Evolutionary conservation across 345 rosid species (phyloP).

Genomic region (Linum usitatissimum): DNA sequence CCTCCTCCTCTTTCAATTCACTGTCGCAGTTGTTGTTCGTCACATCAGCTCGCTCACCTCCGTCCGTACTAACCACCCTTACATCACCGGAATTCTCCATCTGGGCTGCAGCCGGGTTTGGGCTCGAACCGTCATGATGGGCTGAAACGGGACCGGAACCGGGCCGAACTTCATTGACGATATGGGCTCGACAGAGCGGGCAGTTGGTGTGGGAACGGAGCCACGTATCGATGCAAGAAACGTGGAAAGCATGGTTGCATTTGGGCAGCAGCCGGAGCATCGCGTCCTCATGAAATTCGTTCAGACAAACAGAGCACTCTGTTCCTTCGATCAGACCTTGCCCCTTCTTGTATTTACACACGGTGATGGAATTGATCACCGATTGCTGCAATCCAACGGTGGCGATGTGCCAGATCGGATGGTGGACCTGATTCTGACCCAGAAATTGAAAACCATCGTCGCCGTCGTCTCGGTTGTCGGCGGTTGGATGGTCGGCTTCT

Average conservation of each 20-base stretch:
- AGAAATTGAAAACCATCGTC: conserved; percentile 15
- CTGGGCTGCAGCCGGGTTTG: not conserved
- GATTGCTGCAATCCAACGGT: conserved; percentile 49
- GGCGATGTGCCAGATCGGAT: conserved; percentile 59
- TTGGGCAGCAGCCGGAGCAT: conserved; percentile 52
- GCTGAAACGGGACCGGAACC: not conserved
- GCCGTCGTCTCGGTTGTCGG: no score
- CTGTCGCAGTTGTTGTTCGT: conserved; percentile 11
- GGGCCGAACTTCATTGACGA: not conserved
- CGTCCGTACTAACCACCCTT: no score
- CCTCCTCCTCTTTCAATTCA: not conserved
- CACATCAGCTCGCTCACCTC: not conserved
- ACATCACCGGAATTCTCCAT: no score
- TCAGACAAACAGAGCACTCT: conserved; percentile 70
- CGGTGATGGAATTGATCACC: conserved; percentile 43
- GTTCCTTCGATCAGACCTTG: conserved; percentile 57
- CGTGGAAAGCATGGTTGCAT: conserved; percentile 69
- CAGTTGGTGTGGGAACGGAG: conserved; percentile 40
- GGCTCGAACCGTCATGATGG: conserved; percentile 33
- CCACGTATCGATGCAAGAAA: conserved; percentile 70
- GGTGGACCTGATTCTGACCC: conserved; percentile 39
- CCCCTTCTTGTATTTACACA: conserved; percentile 32
- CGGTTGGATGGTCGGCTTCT: conserved; percentile 6
- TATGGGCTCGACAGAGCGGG: conserved; percentile 1
- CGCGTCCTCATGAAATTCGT: conserved; percentile 60